These are phyloP conservation scores for Scheffersomyces lignicola DNA, from an alignment of 1,139 yeast species.

Conservation along the genomic window DNA sequence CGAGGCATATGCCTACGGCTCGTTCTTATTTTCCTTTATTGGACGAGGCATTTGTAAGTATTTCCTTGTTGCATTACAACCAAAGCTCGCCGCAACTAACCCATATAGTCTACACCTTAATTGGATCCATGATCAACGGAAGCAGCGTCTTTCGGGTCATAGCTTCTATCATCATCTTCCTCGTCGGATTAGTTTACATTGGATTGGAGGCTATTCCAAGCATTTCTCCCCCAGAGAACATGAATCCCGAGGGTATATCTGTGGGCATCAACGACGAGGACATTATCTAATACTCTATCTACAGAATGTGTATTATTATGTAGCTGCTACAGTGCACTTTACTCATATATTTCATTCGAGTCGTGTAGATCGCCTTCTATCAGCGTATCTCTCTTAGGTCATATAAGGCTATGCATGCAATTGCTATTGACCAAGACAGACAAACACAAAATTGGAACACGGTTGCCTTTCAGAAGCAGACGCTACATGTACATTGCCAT, in stretches of 20 bases:
- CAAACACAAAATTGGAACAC: no score
- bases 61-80: neutral
- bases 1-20: conserved; percentile 67
- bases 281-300: conserved; percentile 31
- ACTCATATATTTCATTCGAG: no score
- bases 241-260: conserved; percentile 55
- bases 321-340: no score
- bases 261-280: conserved; percentile 48
- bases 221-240: conserved; percentile 71
- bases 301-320: no score
- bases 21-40: conserved; percentile 77
- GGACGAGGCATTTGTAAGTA: conserved; percentile 76
- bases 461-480: no score
- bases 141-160: conserved; percentile 57
- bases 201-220: conserved; percentile 71
- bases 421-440: no score
- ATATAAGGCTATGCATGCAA: no score
- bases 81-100: conserved; percentile 16
- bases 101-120: conserved; percentile 55
- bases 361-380: no score
- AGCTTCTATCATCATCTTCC: conserved; percentile 54
- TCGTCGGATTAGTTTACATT: conserved; percentile 59
- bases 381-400: no score
- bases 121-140: conserved; percentile 64
- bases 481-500: no score